These are phyloP conservation scores for Trichoderma gracile DNA, from an alignment of 2,329 filamentous ascomycete species.

Conservation along the genomic window DNA sequence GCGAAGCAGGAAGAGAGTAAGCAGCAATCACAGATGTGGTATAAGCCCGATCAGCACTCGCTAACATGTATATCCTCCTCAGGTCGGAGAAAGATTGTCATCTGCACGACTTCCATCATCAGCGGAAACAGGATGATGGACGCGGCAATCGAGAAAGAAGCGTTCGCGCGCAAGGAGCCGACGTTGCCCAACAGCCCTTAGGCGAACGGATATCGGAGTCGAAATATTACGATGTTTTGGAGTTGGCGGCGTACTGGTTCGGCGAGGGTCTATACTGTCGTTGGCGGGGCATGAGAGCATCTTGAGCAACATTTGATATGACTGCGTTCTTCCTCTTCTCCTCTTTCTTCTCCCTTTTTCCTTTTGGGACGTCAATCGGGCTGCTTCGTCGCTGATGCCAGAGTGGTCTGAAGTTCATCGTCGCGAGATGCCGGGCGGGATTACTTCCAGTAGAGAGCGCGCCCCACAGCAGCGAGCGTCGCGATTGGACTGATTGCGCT, in stretches of 20 bases:
- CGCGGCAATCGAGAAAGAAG: slow-evolving; percentile 72
- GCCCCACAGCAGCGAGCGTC: slow-evolving; percentile 27
- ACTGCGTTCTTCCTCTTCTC: background rate
- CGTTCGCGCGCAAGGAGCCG: slow-evolving; percentile 52
- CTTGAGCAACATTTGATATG: slow-evolving; percentile 11
- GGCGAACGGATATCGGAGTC: slow-evolving; percentile 10
- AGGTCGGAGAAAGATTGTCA: slow-evolving; percentile 79
- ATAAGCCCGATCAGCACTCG: background rate
- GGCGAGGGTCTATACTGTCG: slow-evolving; percentile 4
- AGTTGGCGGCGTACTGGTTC: slow-evolving; percentile 23
- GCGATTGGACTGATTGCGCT: slow-evolving; percentile 23
- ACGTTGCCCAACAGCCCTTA: slow-evolving; percentile 27
- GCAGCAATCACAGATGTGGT: slow-evolving; percentile 27
- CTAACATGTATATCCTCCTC: slow-evolving; percentile 26
- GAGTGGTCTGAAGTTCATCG: slow-evolving; percentile 14
- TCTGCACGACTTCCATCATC: slow-evolving; percentile 89
- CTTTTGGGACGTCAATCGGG: slow-evolving; percentile 9
- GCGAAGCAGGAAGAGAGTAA: slow-evolving; percentile 76
- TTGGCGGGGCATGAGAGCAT: slow-evolving; percentile 7
- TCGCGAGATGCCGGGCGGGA: slow-evolving; percentile 8
- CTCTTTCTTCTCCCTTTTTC: background rate
- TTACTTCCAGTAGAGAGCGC: slow-evolving; percentile 21
- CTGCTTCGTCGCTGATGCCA: slow-evolving; percentile 24
- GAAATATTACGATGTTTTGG: slow-evolving; percentile 20
- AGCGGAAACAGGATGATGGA: slow-evolving; percentile 89